Evolutionary conservation across 2,329 filamentous ascomycete genomes (phyloP), one percentile per base, ranked within the genome.

Genomic region (Beauveria brongniartii): DNA sequence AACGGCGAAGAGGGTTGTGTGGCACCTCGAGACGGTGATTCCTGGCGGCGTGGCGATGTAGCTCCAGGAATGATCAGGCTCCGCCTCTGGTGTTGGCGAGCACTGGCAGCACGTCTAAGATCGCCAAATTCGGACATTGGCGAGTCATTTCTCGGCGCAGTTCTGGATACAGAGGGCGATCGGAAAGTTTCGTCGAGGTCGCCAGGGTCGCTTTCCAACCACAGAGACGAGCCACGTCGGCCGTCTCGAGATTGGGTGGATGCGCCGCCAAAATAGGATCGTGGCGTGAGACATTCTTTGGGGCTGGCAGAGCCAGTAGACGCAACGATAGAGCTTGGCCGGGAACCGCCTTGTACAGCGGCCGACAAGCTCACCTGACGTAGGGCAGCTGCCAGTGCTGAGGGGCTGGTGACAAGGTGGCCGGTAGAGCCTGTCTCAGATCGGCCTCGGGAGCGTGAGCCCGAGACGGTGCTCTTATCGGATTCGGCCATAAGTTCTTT

Each of bases 271-370:
- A 83, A 86, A 68, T 93, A 87, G 0, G 93, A 97, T 64, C 91
- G 87, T 12, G 94, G 94, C 3, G 94, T 99, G 12, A 90, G 90
- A 63, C 91, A 94, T 73, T 95, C 92, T 71, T 87, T 87, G 0
- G 94, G 94, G 70, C 94, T 99, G 71, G 85, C 94, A 3, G 94
- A 96, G 64, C 90, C 83, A 1, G 90, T 93, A 2, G 92, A 96
- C 30, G 85, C 85, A 26, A 89, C 67, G 58, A 77, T 74, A 2
- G 77, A 78, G 5, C 70, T 70, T 78, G 64, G 87, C 76, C 63
- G 89, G 85, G 57, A 71, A 26, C 69, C 58, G 34, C 62, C 65
- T 2, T 60, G 58, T 16, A 67, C 64, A 18, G 66, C 66, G 8
- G 70, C 67, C 0, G 68, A 68, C 34, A 75, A 61, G 48, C 74